A percentile compares a stretch with the other conserved stretches of the same genome.
Conservation (phyloP, 2,329 filamentous ascomycete genomes). For the Diaporthe citri region DNA sequence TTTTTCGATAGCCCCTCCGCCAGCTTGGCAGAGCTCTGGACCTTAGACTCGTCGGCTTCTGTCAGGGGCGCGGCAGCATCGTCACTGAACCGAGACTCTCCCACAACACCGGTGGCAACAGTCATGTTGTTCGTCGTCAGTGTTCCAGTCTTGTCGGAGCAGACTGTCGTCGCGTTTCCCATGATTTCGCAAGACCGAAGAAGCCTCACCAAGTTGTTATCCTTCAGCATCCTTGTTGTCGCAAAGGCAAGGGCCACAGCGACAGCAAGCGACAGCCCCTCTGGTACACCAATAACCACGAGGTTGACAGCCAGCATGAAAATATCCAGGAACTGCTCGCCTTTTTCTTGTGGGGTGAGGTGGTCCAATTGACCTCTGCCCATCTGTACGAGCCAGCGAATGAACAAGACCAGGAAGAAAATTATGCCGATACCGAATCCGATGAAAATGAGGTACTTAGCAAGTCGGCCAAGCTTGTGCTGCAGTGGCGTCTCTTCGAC, state of each 20-base stretch:
- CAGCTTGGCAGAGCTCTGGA: slow-evolving; percentile 22
- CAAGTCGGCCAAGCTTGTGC: slow-evolving; percentile 80
- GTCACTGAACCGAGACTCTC: slow-evolving; percentile 53
- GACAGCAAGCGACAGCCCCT: slow-evolving; percentile 75
- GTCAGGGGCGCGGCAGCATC: background rate
- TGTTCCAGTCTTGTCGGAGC: slow-evolving; percentile 81
- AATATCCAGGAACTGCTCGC: slow-evolving; percentile 71
- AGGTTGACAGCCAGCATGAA: slow-evolving; percentile 76
- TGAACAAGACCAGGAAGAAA: slow-evolving; percentile 57
- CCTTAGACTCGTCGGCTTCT: background rate
- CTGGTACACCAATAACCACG: slow-evolving; percentile 76
- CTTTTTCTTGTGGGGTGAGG: slow-evolving; percentile 54
- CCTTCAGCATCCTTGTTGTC: slow-evolving; percentile 76
- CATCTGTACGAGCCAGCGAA: slow-evolving; percentile 41
- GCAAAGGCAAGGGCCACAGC: slow-evolving; percentile 77
- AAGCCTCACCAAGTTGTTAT: slow-evolving; percentile 77
- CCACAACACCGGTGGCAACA: slow-evolving; percentile 66
- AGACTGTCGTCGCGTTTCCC: slow-evolving; percentile 80
- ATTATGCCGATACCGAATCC: slow-evolving; percentile 55
- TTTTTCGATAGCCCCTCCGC: slow-evolving; percentile 49
- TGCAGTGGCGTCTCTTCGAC: slow-evolving; percentile 84
- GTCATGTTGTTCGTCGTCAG: slow-evolving; percentile 58
- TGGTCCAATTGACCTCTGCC: slow-evolving; percentile 20
- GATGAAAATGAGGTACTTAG: slow-evolving; percentile 75
- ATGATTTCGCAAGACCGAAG: slow-evolving; percentile 79